Evolutionary conservation across 371 early-diverging fungal species (phyloP), one percentile per base, ranked within the genome.

Genomic region (Funneliformis caledonium): DNA sequence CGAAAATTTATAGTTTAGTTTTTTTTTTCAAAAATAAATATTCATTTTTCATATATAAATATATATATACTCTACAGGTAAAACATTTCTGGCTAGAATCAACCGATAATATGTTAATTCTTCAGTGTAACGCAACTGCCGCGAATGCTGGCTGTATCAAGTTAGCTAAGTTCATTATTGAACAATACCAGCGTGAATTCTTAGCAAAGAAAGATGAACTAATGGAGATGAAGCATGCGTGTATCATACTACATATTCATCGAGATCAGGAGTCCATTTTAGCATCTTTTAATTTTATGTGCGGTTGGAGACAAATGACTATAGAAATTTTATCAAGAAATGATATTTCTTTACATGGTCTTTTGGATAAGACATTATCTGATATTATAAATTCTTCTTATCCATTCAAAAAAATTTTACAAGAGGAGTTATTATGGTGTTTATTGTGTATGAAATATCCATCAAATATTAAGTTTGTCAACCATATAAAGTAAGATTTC

Each of bases 181-280:
- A 81, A 60, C 76, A 81, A 60, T 77, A 48, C 14, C 81, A 70
- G 31, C 43, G 19, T 43, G 81, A 81, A 67, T 81, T 64, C n/a
- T 61, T 67, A 7, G 59, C 37, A 37, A 60, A 52, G 68, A 72
- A 22, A 81, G 7, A 22, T 14, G 12, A 37, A 42, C 0, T 4
- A 16, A 14, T 4, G 5, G 22, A 2, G 9, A 43, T 12, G 12
- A 81, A 81, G 62, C 78, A 77, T 61, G 81, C 76, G 16, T 81
- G 81, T 50, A 81, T 81, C 4, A 81, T 81, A 22, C 42, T 81
- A 4, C 81, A 81, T 77, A 76, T 59, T 56, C 81, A 77, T 42
- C 64, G 81, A 33, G 78, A 59, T 45, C 60, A 64, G 8, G 64
- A 70, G 9, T 11, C 2, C 14, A 70, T 26, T 0, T 26, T 26